Conservation (phyloP, 495 filamentous ascomycete species). For the Aspergillus affinis region DNA sequence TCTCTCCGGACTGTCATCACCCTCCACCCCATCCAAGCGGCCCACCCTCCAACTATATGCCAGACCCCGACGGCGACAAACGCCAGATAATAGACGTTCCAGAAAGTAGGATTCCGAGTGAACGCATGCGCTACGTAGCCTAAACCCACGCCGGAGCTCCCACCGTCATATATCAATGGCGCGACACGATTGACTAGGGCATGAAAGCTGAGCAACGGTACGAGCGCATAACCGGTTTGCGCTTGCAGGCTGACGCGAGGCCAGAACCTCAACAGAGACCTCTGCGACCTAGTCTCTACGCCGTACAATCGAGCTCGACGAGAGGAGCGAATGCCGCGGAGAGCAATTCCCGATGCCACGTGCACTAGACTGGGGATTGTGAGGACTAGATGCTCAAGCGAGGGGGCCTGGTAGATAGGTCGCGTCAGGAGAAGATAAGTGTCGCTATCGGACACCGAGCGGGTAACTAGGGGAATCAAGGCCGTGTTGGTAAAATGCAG, state of each 20-base stretch:
- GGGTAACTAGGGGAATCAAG: slow-evolving; percentile 64
- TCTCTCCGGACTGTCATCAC: slow-evolving; percentile 41
- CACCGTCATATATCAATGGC: slow-evolving; percentile 74
- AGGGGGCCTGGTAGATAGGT: slow-evolving; percentile 75
- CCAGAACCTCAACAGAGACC: slow-evolving; percentile 52
- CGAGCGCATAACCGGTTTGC: slow-evolving; percentile 63
- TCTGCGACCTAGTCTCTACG: slow-evolving; percentile 48
- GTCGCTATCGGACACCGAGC: slow-evolving; percentile 52
- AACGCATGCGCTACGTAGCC: slow-evolving; percentile 87
- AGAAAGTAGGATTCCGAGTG: slow-evolving; percentile 61
- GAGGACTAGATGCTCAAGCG: slow-evolving; percentile 47
- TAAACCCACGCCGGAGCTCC: slow-evolving; percentile 76
- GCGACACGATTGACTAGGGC: slow-evolving; percentile 67
- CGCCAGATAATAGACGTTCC: slow-evolving; percentile 62
- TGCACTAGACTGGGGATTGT: slow-evolving; percentile 48
- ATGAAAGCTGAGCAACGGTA: slow-evolving; percentile 66
- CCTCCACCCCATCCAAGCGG: slow-evolving; percentile 65
- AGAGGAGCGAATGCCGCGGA: slow-evolving; percentile 71
- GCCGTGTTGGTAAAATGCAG: slow-evolving; percentile 82
- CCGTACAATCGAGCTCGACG: slow-evolving; percentile 71
- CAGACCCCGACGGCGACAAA: slow-evolving; percentile 69
- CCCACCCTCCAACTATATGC: slow-evolving; percentile 82
- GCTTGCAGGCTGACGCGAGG: slow-evolving; percentile 66
- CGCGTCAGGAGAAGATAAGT: slow-evolving; percentile 61
- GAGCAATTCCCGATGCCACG: slow-evolving; percentile 63